These are phyloP conservation scores for Globisporangium paroecandrum DNA, from an alignment of 352 stramenopile genomes.

Conservation along the genomic window DNA sequence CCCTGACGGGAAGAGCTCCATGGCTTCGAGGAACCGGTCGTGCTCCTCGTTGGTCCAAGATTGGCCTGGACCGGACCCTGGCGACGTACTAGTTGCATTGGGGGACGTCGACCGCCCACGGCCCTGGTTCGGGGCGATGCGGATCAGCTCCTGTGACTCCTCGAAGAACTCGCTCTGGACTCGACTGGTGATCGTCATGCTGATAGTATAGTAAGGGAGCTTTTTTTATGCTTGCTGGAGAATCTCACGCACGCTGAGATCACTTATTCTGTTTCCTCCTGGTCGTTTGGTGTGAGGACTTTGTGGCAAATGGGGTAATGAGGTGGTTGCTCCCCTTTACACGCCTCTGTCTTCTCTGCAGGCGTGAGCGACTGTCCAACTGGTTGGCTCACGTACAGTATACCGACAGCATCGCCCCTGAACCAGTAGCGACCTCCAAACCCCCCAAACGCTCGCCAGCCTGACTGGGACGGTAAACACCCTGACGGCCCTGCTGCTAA, in stretches of 20 bases:
- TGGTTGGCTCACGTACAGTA: background rate
- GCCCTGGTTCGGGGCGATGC: conserved; percentile 20
- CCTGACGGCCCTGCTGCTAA: background rate
- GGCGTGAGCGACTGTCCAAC: background rate
- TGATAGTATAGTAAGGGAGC: background rate
- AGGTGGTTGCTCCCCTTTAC: conserved; percentile 9
- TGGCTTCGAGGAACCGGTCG: conserved; percentile 24
- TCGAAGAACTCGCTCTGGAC: conserved; percentile 22
- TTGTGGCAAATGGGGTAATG: conserved; percentile 13
- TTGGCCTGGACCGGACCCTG: conserved; percentile 3
- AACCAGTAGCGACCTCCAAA: background rate
- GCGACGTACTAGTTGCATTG: background rate
- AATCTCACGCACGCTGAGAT: background rate
- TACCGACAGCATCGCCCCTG: background rate
- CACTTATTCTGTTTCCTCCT: background rate
- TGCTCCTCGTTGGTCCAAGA: conserved; percentile 27
- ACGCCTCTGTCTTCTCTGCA: background rate
- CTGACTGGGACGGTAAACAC: background rate
- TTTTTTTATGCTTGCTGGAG: background rate
- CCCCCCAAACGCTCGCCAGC: background rate
- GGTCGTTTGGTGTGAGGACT: conserved; percentile 1
- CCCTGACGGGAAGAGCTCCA: conserved; percentile 25
- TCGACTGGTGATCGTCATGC: conserved; percentile 18
- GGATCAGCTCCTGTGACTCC: conserved; percentile 16
- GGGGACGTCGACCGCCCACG: background rate